Evolutionary conservation across 2,329 filamentous ascomycete species (phyloP).

Genomic region (Metarhizium sp.): DNA sequence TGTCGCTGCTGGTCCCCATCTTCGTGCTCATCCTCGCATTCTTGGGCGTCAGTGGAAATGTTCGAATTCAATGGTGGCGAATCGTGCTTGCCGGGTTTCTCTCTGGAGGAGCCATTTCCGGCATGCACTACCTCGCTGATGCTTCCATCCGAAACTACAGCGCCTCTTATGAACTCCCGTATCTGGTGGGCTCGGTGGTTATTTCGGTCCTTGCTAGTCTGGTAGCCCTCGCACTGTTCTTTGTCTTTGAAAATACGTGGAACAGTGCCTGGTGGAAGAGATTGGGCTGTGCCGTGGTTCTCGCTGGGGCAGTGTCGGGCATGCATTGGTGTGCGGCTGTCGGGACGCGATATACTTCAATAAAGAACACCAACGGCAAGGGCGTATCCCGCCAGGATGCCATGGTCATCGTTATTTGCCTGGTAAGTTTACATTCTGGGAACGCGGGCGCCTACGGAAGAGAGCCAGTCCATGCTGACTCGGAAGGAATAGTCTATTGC

Average conservation of each 20-base stretch:
- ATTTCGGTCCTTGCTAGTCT: slow-evolving; percentile 65
- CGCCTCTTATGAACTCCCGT: slow-evolving; percentile 47
- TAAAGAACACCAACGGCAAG: slow-evolving; percentile 23
- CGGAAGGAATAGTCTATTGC: slow-evolving; percentile 39
- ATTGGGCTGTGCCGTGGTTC: slow-evolving; percentile 51
- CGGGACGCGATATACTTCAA: slow-evolving; percentile 57
- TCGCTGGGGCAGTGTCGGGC: slow-evolving; percentile 68
- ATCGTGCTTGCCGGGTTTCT: slow-evolving; percentile 54
- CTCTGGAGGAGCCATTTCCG: slow-evolving; percentile 66
- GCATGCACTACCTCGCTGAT: slow-evolving; percentile 81
- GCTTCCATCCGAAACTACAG: slow-evolving; percentile 68
- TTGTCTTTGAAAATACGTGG: slow-evolving; percentile 66
- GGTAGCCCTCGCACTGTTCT: slow-evolving; percentile 63
- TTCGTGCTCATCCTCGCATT: slow-evolving; percentile 67
- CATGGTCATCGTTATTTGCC: slow-evolving; percentile 57
- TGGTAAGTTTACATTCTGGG: slow-evolving; percentile 38
- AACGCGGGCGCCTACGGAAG: too few species aligned
- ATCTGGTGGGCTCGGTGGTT: slow-evolving; percentile 57
- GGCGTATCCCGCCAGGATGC: slow-evolving; percentile 9
- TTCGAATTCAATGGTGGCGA: slow-evolving; percentile 45
- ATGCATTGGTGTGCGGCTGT: slow-evolving; percentile 78
- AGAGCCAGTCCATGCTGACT: slow-evolving; percentile 1
- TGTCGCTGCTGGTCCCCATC: slow-evolving; percentile 73
- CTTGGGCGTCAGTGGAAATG: slow-evolving; percentile 52
- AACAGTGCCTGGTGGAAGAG: slow-evolving; percentile 70